Base-by-base conservation (phyloP, 2,329 filamentous ascomycete species). In the Colletotrichum agaves region DNA sequence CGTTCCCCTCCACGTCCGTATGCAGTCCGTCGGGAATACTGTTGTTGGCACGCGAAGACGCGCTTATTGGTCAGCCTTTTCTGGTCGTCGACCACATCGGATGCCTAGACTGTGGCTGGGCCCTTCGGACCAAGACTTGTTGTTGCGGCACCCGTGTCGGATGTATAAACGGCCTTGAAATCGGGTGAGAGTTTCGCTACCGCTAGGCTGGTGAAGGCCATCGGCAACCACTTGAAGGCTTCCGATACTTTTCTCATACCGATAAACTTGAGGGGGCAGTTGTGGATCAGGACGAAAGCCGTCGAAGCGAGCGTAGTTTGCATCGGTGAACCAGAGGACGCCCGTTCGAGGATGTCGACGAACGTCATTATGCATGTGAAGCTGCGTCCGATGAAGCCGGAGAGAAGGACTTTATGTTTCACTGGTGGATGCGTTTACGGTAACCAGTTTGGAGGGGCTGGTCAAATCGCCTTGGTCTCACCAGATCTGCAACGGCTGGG, bases 261-360 rank as follows among this genome's bases (percentile, higher is more conserved):
- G 81, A 73, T 90, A 90, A 2, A 89, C 85, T 71, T 90, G 87
- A 61, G 83, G 84, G 4, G 81, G 85, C 5, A 89, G 73, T 0
- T 82, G 82, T 0, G 87, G 87, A 5, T 74, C 69, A 0, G 84
- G 83, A 0, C 87, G 80, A 70, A 90, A 89, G 17, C 85, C 80
- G 72, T 90, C 87, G 41, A 85, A 78, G 65, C 81, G 85, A 6
- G 86, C 88, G 69, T 90, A 90, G 8, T 83, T 80, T 0, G 85
- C 83, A 66, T 90, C 88, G 2, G 87, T 90, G 71, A 90, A 90
- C 78, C 88, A 90, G 17, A 90, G 77, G 27, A 86, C 82, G n/a
- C 82, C 81, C 65, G 83, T 88, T 10, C 74, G 73, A 23, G 86
- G 80, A 67, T 89, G 82, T 61, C 87, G 73, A 1, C 82, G 80